Evolutionary conservation across 2,329 filamentous ascomycete genomes (phyloP).

Genomic region (Aureobasidium subglaciale): DNA sequence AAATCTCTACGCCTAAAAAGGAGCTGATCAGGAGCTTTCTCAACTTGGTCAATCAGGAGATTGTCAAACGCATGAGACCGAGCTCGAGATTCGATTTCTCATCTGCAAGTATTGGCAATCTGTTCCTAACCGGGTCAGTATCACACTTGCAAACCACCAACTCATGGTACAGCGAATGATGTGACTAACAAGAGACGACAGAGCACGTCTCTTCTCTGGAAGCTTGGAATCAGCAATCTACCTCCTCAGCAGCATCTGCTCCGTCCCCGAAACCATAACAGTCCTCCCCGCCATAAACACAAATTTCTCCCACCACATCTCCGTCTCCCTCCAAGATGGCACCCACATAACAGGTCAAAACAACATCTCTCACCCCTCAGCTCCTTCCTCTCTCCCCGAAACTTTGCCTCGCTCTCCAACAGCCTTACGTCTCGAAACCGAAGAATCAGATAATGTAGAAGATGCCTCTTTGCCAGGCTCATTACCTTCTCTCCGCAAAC

Average conservation of each 20-base stretch:
- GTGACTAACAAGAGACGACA: slow-evolving; percentile 28
- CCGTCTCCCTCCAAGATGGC: slow-evolving; percentile 69
- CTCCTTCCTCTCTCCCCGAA: background rate
- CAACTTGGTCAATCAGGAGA: slow-evolving; percentile 44
- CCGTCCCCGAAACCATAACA: slow-evolving; percentile 66
- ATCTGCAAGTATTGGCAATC: slow-evolving; percentile 44
- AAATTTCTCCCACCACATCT: slow-evolving; percentile 93
- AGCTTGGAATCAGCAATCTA: slow-evolving; percentile 92
- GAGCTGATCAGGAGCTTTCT: slow-evolving; percentile 46
- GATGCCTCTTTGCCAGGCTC: slow-evolving; percentile 78
- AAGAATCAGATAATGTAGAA: slow-evolving; percentile 60
- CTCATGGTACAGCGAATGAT: slow-evolving; percentile 53
- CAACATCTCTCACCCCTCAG: slow-evolving; percentile 64
- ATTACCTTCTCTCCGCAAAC: slow-evolving; percentile 68
- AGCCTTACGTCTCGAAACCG: slow-evolving; percentile 32
- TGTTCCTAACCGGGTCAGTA: slow-evolving; percentile 45
- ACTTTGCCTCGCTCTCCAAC: background rate
- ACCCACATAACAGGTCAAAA: slow-evolving; percentile 83
- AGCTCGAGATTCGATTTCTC: slow-evolving; percentile 44
- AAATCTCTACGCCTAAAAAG: slow-evolving; percentile 44
- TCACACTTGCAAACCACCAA: slow-evolving; percentile 32
- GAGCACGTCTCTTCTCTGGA: slow-evolving; percentile 82
- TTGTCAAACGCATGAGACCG: slow-evolving; percentile 41
- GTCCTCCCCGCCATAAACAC: slow-evolving; percentile 89
- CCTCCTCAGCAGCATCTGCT: slow-evolving; percentile 76